Conservation (phyloP, 106 monocot species). For the Vanilla planifolia region DNA sequence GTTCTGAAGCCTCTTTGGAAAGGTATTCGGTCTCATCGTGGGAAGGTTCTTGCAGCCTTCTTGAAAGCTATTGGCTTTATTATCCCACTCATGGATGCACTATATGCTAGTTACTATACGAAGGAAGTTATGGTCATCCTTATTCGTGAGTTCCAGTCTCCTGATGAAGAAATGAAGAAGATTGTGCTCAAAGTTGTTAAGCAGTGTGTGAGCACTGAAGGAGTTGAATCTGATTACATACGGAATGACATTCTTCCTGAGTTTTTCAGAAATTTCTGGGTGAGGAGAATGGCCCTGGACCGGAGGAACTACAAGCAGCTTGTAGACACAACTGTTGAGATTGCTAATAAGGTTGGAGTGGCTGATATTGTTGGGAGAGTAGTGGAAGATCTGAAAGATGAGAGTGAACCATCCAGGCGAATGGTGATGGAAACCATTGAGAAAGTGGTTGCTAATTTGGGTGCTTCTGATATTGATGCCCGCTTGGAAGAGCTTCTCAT, state of each 20-base stretch:
- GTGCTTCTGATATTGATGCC: slow-evolving; percentile 93
- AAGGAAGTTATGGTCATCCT: slow-evolving; percentile 89
- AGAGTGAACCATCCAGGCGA: slow-evolving; percentile 92
- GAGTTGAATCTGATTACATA: slow-evolving; percentile 94
- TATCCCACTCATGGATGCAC: slow-evolving; percentile 96
- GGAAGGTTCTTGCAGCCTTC: slow-evolving; percentile 94
- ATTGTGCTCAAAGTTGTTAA: slow-evolving; percentile 96
- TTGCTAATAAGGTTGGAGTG: slow-evolving; percentile 95
- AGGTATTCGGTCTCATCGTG: slow-evolving; percentile 92
- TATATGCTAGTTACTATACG: slow-evolving; percentile 96
- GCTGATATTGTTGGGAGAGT: slow-evolving; percentile 92
- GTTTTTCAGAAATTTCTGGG: slow-evolving; percentile 91
- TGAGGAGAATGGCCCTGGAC: slow-evolving; percentile 90
- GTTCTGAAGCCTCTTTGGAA: slow-evolving; percentile 99
- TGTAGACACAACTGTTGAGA: slow-evolving; percentile 95
- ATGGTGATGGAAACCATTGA: slow-evolving; percentile 99
- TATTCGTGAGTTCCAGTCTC: slow-evolving; percentile 93
- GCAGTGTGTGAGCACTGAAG: slow-evolving; percentile 97
- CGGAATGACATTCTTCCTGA: slow-evolving; percentile 81
- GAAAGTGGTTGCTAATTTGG: slow-evolving; percentile 91
- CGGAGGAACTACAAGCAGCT: slow-evolving; percentile 90
- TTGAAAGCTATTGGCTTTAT: slow-evolving; percentile 97
- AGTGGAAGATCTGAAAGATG: slow-evolving; percentile 96
- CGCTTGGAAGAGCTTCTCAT: slow-evolving; percentile 88
- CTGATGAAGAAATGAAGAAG: slow-evolving; percentile 99